Conservation (phyloP, 495 filamentous ascomycete species). For the Penicillium parvum region DNA sequence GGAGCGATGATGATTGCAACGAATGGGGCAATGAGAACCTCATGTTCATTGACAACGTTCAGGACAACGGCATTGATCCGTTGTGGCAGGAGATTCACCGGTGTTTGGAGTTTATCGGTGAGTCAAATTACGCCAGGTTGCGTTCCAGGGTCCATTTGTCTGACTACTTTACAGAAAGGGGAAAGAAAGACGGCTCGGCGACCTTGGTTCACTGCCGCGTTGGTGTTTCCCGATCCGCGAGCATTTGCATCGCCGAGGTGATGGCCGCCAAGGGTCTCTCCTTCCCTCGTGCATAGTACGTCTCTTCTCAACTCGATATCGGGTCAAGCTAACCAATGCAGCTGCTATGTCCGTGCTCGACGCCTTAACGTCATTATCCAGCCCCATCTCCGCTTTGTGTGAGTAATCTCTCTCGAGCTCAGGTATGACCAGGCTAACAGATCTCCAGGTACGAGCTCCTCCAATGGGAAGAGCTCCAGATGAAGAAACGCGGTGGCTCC, state of each 20-base stretch:
- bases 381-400: constrained; percentile 65
- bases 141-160: neutral
- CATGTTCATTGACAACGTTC: constrained; percentile 75
- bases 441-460: constrained; percentile 57
- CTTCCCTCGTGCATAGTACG: constrained; percentile 85
- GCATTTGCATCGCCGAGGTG: constrained; percentile 97
- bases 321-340: constrained; percentile 23
- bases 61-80: constrained; percentile 95
- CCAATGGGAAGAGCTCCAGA: constrained; percentile 82
- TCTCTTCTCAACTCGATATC: too few relatives aligned
- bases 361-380: constrained; percentile 76
- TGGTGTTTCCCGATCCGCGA: constrained; percentile 89
- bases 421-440: constrained; percentile 15
- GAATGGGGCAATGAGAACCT: constrained; percentile 70
- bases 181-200: constrained; percentile 68
- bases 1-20: constrained; percentile 63
- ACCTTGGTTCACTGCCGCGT: constrained; percentile 96
- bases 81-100: constrained; percentile 81
- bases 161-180: constrained; percentile 54
- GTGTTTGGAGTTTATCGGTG: constrained; percentile 90
- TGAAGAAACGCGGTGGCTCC: constrained; percentile 40
- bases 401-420: constrained; percentile 8
- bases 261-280: constrained; percentile 77
- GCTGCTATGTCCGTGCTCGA: constrained; percentile 89
- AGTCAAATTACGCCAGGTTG: constrained; percentile 22